A percentile compares a stretch with the other conserved stretches of the same genome.
Evolutionary conservation across 2,329 filamentous ascomycete genomes (phyloP).

Genomic region (Hymenoscyphus albidus): DNA sequence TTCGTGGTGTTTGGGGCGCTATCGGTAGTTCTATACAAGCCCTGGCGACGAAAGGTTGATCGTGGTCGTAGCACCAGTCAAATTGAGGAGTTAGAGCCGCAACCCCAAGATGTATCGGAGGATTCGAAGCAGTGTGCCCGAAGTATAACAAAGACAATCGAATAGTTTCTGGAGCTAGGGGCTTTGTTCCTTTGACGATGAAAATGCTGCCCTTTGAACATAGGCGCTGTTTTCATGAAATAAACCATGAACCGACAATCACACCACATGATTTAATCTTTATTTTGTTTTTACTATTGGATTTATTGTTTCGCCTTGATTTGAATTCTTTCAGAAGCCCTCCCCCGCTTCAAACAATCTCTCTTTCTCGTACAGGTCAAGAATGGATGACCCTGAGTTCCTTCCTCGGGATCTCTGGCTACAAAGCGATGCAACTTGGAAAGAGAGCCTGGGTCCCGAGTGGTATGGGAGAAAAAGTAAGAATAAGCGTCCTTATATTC

Average conservation of each 20-base stretch:
- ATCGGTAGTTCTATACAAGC: conserved; percentile 66
- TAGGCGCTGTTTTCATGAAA: neutral
- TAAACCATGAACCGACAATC: neutral
- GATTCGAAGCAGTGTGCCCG: neutral
- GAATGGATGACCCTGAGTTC: neutral
- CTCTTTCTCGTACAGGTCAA: neutral
- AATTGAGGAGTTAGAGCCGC: neutral
- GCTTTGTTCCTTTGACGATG: neutral
- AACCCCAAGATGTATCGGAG: neutral
- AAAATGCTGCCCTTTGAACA: neutral
- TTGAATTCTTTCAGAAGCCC: too few relatives aligned
- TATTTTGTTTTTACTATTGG: neutral
- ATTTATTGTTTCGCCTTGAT: too few relatives aligned
- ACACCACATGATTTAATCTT: neutral
- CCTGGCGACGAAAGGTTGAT: conserved; percentile 65
- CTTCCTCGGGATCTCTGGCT: neutral
- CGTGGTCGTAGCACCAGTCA: neutral
- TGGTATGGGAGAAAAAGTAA: neutral
- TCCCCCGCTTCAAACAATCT: neutral
- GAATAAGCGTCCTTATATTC: neutral
- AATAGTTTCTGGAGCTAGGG: neutral
- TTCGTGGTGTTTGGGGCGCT: conserved; percentile 71
- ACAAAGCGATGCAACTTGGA: neutral
- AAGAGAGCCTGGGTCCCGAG: neutral
- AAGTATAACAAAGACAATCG: neutral